A percentile compares a stretch with the other conserved stretches of the same genome.
Evolutionary conservation across 257 asterid genomes (phyloP).

Genomic region (Solanum sejunctum): DNA sequence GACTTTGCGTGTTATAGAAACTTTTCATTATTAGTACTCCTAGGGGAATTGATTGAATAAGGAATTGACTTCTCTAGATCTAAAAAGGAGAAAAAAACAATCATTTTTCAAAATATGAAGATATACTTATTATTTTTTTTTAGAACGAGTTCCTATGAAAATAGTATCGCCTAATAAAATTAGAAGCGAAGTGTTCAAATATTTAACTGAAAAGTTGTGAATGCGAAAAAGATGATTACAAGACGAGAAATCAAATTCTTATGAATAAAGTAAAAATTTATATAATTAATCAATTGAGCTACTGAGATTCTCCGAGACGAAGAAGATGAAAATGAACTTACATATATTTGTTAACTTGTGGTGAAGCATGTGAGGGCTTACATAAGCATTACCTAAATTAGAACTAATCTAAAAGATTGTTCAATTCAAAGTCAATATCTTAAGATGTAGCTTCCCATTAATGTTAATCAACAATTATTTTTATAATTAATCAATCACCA

Average conservation of each 20-base stretch:
- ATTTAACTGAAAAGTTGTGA: too few relatives aligned
- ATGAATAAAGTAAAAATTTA: too few relatives aligned
- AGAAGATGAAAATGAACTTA: background rate
- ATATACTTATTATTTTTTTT: too few relatives aligned
- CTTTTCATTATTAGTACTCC: background rate
- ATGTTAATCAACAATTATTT: background rate
- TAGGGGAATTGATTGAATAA: background rate
- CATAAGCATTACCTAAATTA: background rate
- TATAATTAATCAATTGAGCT: too few relatives aligned
- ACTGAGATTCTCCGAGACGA: too few relatives aligned
- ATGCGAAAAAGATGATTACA: too few relatives aligned
- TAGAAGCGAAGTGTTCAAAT: background rate
- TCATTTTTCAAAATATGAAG: too few relatives aligned
- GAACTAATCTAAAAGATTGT: background rate
- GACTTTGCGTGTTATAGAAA: background rate
- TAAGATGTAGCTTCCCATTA: background rate
- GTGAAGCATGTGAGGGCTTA: background rate
- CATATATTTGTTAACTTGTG: background rate
- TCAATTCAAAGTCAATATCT: background rate
- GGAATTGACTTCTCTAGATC: background rate
- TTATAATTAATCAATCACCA: background rate
- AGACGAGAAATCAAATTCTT: rapidly evolving
- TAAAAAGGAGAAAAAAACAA: background rate
- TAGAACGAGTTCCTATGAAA: background rate
- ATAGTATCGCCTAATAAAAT: too few relatives aligned